Conservation (phyloP, 352 stramenopile species). For the Pilasporangium apinafurcum region DNA sequence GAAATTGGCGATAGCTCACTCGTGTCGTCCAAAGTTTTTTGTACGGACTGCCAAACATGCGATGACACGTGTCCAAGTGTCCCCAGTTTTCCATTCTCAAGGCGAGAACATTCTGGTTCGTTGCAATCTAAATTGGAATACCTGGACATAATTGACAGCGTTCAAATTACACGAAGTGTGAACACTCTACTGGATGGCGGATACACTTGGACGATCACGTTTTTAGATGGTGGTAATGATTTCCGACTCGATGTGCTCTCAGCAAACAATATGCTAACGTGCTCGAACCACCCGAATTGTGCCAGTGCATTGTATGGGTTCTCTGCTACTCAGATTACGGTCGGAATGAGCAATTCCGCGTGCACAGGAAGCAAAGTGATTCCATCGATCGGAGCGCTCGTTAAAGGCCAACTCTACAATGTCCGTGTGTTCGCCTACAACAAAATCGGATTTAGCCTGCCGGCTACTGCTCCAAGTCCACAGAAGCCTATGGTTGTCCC, state of each 20-base stretch:
- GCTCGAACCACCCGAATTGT: conserved; percentile 10
- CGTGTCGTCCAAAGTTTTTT: conserved; percentile 50
- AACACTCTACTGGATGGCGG: conserved; percentile 28
- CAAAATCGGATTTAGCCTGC: conserved; percentile 87
- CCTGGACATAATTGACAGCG: conserved; percentile 40
- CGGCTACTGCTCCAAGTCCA: conserved; percentile 32
- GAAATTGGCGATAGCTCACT: conserved; percentile 52
- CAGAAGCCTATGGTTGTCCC: conserved; percentile 82
- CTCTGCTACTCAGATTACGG: conserved; percentile 47
- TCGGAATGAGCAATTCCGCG: conserved; percentile 56
- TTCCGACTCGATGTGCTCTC: conserved; percentile 50
- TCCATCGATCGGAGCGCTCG: conserved; percentile 54
- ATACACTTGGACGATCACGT: conserved; percentile 89
- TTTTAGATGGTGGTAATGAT: conserved; percentile 81
- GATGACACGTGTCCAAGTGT: conserved; percentile 20
- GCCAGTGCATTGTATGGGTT: conserved; percentile 30
- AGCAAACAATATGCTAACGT: conserved; percentile 15
- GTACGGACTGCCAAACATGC: conserved; percentile 36
- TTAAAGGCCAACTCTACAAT: conserved; percentile 91
- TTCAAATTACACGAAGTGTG: conserved; percentile 70
- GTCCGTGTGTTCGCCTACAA: conserved; percentile 95
- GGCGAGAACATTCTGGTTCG: conserved; percentile 51
- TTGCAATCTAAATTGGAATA: conserved; percentile 67
- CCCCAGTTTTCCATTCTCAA: conserved; percentile 12
- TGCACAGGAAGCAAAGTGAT: conserved; percentile 85